Evolutionary conservation across 805 yeast genomes (phyloP).

Genomic region (Spencermartinsiella europaea): DNA sequence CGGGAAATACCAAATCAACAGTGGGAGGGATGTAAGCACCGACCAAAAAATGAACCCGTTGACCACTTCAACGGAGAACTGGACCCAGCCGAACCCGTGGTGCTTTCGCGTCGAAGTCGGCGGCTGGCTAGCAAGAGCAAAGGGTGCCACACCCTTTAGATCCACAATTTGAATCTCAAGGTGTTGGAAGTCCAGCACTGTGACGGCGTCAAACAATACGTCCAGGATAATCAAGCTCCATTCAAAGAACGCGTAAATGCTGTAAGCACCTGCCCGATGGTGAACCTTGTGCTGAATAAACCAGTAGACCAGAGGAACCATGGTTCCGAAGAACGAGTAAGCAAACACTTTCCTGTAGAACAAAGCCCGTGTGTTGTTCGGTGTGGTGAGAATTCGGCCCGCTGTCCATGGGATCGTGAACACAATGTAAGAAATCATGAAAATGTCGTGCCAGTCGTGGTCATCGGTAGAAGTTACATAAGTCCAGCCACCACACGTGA

Average conservation of each 20-base stretch:
- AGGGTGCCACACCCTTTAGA: conserved; percentile 21
- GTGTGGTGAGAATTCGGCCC: conserved; percentile 50
- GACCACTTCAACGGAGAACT: conserved; percentile 34
- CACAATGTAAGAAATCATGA: conserved; percentile 86
- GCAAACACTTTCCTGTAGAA: conserved; percentile 45
- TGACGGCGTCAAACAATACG: conserved; percentile 76
- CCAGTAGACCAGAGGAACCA: conserved; percentile 80
- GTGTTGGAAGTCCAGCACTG: conserved; percentile 62
- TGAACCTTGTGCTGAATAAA: conserved; percentile 92
- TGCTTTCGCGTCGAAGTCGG: conserved; percentile 19
- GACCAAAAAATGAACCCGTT: conserved; percentile 87
- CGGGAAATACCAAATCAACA: conserved; percentile 96
- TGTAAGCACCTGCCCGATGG: conserved; percentile 86
- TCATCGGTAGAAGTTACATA: conserved; percentile 96
- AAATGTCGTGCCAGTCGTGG: conserved; percentile 92
- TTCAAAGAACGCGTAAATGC: conserved; percentile 89
- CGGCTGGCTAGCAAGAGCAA: background rate
- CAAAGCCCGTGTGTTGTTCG: conserved; percentile 43
- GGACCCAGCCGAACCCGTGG: conserved; percentile 25
- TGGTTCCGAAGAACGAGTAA: conserved; percentile 60
- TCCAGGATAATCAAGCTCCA: conserved; percentile 87
- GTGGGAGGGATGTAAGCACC: conserved; percentile 67
- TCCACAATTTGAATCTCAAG: conserved; percentile 45
- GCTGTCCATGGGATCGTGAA: conserved; percentile 90
- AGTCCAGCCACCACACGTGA: conserved; percentile 98